Evolutionary conservation across 2,329 filamentous ascomycete genomes (phyloP).

Genomic region (Nothophaeocryptopus gaeumannii): DNA sequence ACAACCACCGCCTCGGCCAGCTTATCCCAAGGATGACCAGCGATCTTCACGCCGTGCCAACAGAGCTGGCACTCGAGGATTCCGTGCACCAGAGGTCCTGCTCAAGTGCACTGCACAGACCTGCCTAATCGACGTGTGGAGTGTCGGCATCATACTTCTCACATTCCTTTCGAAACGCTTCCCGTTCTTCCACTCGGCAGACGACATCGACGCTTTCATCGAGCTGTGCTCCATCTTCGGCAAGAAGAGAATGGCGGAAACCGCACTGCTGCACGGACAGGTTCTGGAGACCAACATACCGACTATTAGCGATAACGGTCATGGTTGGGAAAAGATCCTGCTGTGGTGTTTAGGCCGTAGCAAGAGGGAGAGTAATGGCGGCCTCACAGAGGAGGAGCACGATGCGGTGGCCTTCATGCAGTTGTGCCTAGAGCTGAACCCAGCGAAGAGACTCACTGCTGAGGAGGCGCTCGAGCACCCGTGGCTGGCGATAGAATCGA

Average conservation of each 20-base stretch:
- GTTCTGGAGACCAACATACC: conserved; percentile 91
- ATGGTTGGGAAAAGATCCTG: conserved; percentile 88
- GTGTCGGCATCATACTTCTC: conserved; percentile 92
- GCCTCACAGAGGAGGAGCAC: conserved; percentile 66
- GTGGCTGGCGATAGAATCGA: conserved; percentile 16
- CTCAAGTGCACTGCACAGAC: conserved; percentile 97
- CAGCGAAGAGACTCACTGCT: conserved; percentile 69
- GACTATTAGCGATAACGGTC: conserved; percentile 80
- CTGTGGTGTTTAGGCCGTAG: conserved; percentile 84
- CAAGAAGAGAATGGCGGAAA: conserved; percentile 74
- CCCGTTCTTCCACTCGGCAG: conserved; percentile 97
- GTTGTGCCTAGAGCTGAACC: conserved; percentile 73
- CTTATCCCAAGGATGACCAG: conserved; percentile 86
- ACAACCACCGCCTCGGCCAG: conserved; percentile 43
- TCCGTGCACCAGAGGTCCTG: conserved; percentile 91
- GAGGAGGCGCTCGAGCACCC: conserved; percentile 70
- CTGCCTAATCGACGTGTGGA: conserved; percentile 93
- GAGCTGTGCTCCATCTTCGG: conserved; percentile 97
- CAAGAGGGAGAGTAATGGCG: conserved; percentile 51
- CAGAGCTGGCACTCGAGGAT: conserved; percentile 88
- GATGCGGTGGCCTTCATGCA: conserved; percentile 70
- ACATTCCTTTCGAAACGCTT: conserved; percentile 90
- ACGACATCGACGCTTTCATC: conserved; percentile 95
- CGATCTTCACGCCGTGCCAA: conserved; percentile 87
- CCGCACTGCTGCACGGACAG: conserved; percentile 80